Conservation (phyloP, 176 grass and related monocot genomes). For the Pontederia paniculata region DNA sequence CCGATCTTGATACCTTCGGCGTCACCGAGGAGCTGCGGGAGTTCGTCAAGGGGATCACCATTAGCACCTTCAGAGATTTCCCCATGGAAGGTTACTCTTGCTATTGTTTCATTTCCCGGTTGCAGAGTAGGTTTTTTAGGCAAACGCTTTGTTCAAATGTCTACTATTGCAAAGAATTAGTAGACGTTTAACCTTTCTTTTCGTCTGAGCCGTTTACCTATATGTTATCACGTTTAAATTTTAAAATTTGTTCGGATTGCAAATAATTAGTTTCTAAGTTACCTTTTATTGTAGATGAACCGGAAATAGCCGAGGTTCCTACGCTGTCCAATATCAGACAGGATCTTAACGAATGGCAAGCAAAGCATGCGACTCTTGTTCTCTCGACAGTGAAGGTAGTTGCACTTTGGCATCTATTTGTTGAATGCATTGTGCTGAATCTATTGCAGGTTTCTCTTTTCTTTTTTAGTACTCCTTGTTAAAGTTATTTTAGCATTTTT, state of each 20-base stretch:
- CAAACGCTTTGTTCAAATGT: too few relatives aligned
- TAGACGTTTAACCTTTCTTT: background rate
- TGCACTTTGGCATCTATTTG: background rate
- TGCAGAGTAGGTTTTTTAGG: background rate
- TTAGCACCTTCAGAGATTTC: constrained; percentile 92
- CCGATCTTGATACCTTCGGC: constrained; percentile 51
- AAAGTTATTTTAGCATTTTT: too few relatives aligned
- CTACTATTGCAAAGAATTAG: too few relatives aligned
- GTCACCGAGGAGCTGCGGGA: constrained; percentile 84
- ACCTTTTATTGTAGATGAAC: constrained; percentile 47
- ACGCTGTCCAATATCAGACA: constrained; percentile 93
- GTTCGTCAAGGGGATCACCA: constrained; percentile 83
- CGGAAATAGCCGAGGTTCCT: constrained; percentile 45
- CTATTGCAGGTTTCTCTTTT: too few relatives aligned
- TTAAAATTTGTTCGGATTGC: too few relatives aligned
- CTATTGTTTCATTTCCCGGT: background rate
- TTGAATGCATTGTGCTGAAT: background rate
- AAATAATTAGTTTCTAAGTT: background rate
- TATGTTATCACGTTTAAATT: too few relatives aligned
- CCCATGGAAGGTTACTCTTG: constrained; percentile 62
- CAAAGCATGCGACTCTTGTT: constrained; percentile 74
- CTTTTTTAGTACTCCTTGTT: too few relatives aligned
- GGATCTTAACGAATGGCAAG: constrained; percentile 98
- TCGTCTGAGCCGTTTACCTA: background rate
- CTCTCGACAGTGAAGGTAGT: constrained; percentile 85